These are phyloP conservation scores for Volvox reticuliferus DNA, from an alignment of 139 green algal species.

Conservation along the genomic window DNA sequence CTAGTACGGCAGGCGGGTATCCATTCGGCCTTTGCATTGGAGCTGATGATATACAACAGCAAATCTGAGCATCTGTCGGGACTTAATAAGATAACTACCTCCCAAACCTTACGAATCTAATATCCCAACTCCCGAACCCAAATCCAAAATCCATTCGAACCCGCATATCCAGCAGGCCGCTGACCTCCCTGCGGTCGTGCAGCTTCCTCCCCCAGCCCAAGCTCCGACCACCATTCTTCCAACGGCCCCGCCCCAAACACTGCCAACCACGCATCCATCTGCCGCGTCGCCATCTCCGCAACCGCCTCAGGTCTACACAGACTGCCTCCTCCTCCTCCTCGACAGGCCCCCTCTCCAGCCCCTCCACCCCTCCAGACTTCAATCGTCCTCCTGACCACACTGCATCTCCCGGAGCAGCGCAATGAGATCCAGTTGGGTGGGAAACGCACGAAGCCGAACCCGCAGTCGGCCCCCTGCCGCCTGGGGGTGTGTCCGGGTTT, in stretches of 20 bases:
- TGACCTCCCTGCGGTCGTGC: too few species aligned
- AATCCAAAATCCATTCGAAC: too few species aligned
- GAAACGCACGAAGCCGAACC: background rate
- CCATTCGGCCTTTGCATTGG: too few species aligned
- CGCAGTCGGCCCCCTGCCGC: background rate
- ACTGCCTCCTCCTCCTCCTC: background rate
- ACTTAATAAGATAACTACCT: too few species aligned
- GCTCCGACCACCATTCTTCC: conserved; percentile 12
- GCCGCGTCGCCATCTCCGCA: background rate
- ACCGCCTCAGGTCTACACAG: background rate
- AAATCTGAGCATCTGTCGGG: too few species aligned
- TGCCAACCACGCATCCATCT: background rate
- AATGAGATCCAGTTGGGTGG: background rate
- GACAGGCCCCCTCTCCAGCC: background rate
- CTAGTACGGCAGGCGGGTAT: too few species aligned
- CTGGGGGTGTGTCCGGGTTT: background rate
- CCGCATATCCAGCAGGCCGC: too few species aligned
- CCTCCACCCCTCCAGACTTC: background rate
- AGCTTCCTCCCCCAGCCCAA: background rate
- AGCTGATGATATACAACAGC: too few species aligned
- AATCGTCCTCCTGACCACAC: background rate
- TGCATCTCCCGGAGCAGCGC: background rate
- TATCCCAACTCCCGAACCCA: too few species aligned
- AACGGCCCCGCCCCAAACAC: background rate
- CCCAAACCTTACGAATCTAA: too few species aligned